Evolutionary conservation across 495 filamentous ascomycete genomes (phyloP), one percentile per base, ranked within the genome.

Genomic region (Lasiosphaeriaceae sp.): DNA sequence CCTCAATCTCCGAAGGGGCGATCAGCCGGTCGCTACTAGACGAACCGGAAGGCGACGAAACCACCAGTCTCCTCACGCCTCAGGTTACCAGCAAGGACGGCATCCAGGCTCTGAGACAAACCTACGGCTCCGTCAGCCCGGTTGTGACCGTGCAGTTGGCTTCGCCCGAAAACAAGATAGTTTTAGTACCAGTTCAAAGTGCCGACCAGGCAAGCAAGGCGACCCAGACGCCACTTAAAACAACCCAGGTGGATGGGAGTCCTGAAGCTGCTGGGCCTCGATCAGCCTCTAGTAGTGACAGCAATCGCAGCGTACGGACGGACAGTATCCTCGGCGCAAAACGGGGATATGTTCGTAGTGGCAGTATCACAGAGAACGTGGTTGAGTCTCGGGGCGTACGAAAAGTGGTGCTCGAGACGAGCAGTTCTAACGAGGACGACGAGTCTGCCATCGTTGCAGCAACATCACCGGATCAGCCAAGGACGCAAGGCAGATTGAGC

Each of bases 301-400:
- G 67, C 31, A 31, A 47, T 41, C 52, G 34, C 35, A 64, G 55
- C 51, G 14, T 47, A n/a, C 55, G 58, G 22, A 58, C 55, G 29
- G 62, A 63, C 12, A 56, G 44, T 50, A 52, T 20, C 14, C 52
- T 59, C 5, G 29, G 47, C 8, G 64, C 67, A 2, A 84, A 82
- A 50, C 76, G 77, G 46, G 78, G 79, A 11, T 76, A 80, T 35
- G 87, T 88, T 0, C 83, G 90, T 35, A 92, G 87, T 61, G 92
- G 92, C 11, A 92, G 87, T 69, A 96, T 96, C 63, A 93, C 90
- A 0, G 90, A 96, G 71, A 91, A 92, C 63, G 80, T 92, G 19
- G 74, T 95, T 37, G 90, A 96, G 67, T 77, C 87, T 11, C 87
- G 88, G 45, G 91, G 91, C 2, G 80, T 95, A 31, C 85, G 87